Base-by-base conservation (phyloP, 345 rosid species). In the Aquilaria yunnanensis region DNA sequence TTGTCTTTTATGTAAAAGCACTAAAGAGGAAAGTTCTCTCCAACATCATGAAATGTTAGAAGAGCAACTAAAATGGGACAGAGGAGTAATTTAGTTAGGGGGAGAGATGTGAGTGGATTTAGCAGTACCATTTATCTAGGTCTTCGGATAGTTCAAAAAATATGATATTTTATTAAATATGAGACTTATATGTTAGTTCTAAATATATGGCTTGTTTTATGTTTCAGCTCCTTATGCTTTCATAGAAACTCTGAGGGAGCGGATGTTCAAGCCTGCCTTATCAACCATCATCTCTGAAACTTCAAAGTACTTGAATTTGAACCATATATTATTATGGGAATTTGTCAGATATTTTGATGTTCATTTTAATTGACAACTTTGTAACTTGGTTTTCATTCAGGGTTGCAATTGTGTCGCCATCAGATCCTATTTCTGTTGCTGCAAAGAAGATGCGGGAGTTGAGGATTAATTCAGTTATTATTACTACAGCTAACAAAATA, bases 201-300 rank as follows among this genome's bases (percentile, higher is more conserved):
- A 16, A 47, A 6, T 45, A 32, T 54, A 6, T 47, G 23, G 16
- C 8, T 37, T 37, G 2, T 69, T 12, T 13, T 70, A 32, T 60
- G 31, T 79, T 74, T 58, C 82, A 85, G 99, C 87, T 14, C 92
- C 96, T 9, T 74, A 76, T 72, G 84, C 93, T 52, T 95, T 95
- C 65, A 84, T 95, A 37, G 97, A 95, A 61, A 95, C 97, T 51
- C 71, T 95, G 81, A 87, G 96, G 74, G 99, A 95, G 62, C 81
- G 86, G 63, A 87, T 95, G 93, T 91, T 95, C 81, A 95, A 95
- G 72, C 99, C 99, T 10, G 77, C 96, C 12, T 78, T 95, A 78
- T 87, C 97, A 34, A 85, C 92, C 43, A 87, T 95, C 55, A 79
- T 91, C 67, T 74, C 85, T 2, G 99, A 95, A 46, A 84, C 67